phyloP scores from a whole-genome alignment of 2,329 filamentous ascomycete species.

The Metarhizium rileyi region DNA sequence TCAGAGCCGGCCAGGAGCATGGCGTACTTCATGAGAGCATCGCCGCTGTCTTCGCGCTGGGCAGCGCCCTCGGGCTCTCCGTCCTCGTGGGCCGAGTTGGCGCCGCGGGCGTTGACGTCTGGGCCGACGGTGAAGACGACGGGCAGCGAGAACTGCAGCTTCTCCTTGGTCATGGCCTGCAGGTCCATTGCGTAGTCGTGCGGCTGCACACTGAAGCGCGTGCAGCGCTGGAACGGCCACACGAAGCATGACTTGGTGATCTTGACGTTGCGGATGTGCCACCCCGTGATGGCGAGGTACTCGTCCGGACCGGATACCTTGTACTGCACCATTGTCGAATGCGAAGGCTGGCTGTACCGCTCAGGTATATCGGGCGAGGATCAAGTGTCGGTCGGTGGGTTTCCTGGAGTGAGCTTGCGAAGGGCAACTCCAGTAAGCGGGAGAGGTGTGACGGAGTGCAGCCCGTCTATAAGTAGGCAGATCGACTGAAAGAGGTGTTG shows the following conservation, averaged over 20 bases:
- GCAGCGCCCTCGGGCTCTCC: constrained; percentile 9
- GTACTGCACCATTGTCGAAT: constrained; percentile 44
- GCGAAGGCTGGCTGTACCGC: too few species aligned
- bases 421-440: too few species aligned
- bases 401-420: too few species aligned
- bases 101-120: constrained; percentile 53
- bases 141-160: constrained; percentile 71
- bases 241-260: constrained; percentile 73
- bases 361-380: background rate
- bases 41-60: constrained; percentile 40
- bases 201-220: constrained; percentile 55
- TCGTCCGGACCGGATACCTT: constrained; percentile 65
- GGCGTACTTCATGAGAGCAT: constrained; percentile 71
- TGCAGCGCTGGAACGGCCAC: constrained; percentile 59
- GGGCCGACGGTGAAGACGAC: constrained; percentile 83
- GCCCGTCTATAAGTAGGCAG: too few species aligned
- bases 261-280: constrained; percentile 61
- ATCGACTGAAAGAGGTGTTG: too few species aligned
- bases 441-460: too few species aligned
- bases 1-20: constrained; percentile 65
- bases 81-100: constrained; percentile 22
- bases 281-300: constrained; percentile 82
- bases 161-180: constrained; percentile 84
- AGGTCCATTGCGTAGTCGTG: constrained; percentile 77
- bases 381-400: background rate